phyloP scores from a whole-genome alignment of 768 basidiomycete genomes.

The Cystobasidium ongulense region DNA sequence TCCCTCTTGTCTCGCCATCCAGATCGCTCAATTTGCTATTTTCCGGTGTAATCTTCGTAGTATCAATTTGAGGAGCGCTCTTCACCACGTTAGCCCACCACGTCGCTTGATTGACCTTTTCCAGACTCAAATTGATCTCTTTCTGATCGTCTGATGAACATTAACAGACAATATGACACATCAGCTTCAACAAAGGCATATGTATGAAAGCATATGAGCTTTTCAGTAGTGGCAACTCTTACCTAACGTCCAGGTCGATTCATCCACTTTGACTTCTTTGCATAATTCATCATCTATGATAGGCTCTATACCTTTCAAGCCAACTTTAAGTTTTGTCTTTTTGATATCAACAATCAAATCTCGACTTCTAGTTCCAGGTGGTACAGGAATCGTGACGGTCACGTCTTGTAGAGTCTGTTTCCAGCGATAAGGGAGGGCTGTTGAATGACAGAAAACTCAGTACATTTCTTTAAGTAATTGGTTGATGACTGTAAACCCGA shows the following conservation, averaged over 20 bases:
- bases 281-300: conserved; percentile 84
- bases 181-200: conserved; percentile 32
- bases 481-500: neutral
- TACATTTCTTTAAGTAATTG: neutral
- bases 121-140: conserved; percentile 64
- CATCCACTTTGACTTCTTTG: conserved; percentile 88
- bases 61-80: conserved; percentile 93
- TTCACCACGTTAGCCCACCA: conserved; percentile 98
- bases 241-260: conserved; percentile 95
- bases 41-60: conserved; percentile 85
- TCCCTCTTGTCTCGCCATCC: conserved; percentile 88
- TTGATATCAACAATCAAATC: conserved; percentile 65
- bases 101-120: conserved; percentile 74
- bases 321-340: conserved; percentile 74
- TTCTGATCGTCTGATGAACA: conserved; percentile 73
- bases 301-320: conserved; percentile 73
- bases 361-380: conserved; percentile 72
- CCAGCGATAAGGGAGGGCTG: conserved; percentile 74
- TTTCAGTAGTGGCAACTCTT: conserved; percentile 42
- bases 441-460: conserved; percentile 23
- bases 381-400: conserved; percentile 72
- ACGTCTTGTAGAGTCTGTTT: conserved; percentile 79
- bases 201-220: too few relatives aligned
- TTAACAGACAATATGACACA: neutral
- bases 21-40: conserved; percentile 94